These are phyloP conservation scores for Phlebopus sp. DNA, from an alignment of 1,284 basidiomycete species.

Conservation along the genomic window DNA sequence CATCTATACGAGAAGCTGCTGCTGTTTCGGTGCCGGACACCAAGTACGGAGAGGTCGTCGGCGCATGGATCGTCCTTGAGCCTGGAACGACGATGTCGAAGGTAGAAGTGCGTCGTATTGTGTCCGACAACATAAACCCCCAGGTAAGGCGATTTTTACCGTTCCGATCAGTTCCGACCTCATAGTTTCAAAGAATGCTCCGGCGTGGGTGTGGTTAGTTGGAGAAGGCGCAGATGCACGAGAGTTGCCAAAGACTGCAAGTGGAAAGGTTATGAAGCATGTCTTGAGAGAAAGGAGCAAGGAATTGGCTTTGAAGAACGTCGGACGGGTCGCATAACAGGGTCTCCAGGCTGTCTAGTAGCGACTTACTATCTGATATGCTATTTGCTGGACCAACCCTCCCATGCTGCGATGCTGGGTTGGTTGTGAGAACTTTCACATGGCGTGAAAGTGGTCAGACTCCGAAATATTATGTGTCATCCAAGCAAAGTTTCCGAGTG, in stretches of 20 bases:
- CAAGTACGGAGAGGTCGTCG: constrained; percentile 75
- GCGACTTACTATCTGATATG: too few species aligned
- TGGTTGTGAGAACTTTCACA: constrained; percentile 19
- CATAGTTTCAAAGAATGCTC: constrained; percentile 56
- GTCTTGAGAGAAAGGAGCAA: constrained; percentile 45
- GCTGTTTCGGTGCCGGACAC: constrained; percentile 72
- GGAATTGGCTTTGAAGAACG: constrained; percentile 14
- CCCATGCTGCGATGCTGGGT: too few species aligned
- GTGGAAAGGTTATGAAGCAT: constrained; percentile 87
- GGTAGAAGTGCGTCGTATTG: constrained; percentile 51
- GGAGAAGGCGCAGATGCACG: constrained; percentile 57
- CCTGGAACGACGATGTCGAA: constrained; percentile 41
- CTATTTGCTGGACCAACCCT: too few species aligned
- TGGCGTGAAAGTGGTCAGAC: constrained; percentile 18
- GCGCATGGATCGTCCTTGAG: constrained; percentile 68
- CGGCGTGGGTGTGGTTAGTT: constrained; percentile 81
- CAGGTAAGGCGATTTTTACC: constrained; percentile 47
- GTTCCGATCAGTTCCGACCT: background rate
- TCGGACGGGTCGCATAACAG: constrained; percentile 14
- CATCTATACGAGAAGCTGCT: constrained; percentile 68
- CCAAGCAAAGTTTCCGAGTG: background rate
- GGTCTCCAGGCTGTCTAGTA: too few species aligned
- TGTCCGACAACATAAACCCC: constrained; percentile 65
- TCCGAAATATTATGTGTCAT: background rate
- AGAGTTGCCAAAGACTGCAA: constrained; percentile 82